Conservation (phyloP, 768 basidiomycete species). For the Termitomyces bulborhizus region DNA sequence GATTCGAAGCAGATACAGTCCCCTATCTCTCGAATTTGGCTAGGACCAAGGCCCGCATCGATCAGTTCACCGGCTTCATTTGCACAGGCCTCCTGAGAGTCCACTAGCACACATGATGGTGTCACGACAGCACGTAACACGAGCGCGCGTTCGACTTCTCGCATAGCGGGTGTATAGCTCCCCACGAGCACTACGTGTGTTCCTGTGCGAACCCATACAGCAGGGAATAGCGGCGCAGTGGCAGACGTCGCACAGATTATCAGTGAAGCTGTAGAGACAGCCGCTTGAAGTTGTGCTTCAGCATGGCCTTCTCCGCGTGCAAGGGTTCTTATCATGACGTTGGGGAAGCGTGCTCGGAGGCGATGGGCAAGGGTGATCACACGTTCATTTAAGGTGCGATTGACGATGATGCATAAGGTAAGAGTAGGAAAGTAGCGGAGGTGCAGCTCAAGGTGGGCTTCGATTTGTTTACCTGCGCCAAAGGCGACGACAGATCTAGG, state of each 20-base stretch:
- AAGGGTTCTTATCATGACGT: constrained; percentile 18
- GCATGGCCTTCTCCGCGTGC: neutral
- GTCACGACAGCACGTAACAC: constrained; percentile 41
- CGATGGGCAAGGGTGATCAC: constrained; percentile 27
- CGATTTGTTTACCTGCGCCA: constrained; percentile 69
- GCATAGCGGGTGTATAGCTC: constrained; percentile 78
- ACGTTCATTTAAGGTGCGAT: constrained; percentile 50
- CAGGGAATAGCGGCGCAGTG: constrained; percentile 62
- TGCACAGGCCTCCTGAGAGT: constrained; percentile 65
- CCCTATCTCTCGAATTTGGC: constrained; percentile 62
- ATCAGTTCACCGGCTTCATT: constrained; percentile 83
- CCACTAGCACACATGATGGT: constrained; percentile 50
- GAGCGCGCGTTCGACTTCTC: constrained; percentile 59
- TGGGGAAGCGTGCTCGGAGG: constrained; percentile 19
- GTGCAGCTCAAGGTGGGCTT: constrained; percentile 58
- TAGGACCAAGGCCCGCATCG: constrained; percentile 31
- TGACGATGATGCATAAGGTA: constrained; percentile 50
- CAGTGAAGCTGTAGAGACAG: constrained; percentile 40
- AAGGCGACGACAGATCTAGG: constrained; percentile 54
- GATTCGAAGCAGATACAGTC: constrained; percentile 37
- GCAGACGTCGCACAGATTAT: constrained; percentile 79
- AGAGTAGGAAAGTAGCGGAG: constrained; percentile 53
- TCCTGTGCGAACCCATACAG: constrained; percentile 51
- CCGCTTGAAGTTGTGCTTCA: constrained; percentile 16
- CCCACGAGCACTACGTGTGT: constrained; percentile 75